phyloP scores from a whole-genome alignment of 148 eudicot species.

The Nyssa sinensis region DNA sequence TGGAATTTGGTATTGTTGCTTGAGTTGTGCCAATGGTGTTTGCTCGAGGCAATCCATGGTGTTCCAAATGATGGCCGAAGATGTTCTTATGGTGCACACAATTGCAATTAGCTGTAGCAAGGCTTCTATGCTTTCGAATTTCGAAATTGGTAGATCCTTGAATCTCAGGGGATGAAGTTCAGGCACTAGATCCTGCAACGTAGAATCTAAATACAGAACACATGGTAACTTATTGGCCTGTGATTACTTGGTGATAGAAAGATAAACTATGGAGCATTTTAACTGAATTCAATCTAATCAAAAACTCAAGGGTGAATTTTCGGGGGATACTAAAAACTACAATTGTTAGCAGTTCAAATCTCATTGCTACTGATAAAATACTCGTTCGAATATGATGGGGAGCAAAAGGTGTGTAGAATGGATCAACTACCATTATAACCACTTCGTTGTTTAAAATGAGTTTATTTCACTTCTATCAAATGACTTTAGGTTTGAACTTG shows the following conservation, averaged over 20 bases:
- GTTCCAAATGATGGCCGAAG: constrained; percentile 26
- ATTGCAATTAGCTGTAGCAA: background rate
- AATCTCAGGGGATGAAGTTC: constrained; percentile 22
- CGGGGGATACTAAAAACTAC: too few relatives aligned
- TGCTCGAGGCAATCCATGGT: constrained; percentile 4
- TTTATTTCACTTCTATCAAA: too few relatives aligned
- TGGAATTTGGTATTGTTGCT: constrained; percentile 24
- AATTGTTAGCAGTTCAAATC: too few relatives aligned
- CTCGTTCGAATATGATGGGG: too few relatives aligned
- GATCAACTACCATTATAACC: too few relatives aligned
- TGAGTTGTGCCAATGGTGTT: constrained; percentile 16
- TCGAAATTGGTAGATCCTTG: constrained; percentile 30
- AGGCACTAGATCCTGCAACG: constrained; percentile 19
- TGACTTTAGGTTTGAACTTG: too few relatives aligned
- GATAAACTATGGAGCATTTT: too few relatives aligned
- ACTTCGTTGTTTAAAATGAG: too few relatives aligned
- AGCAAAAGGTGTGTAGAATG: too few relatives aligned
- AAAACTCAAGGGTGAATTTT: background rate
- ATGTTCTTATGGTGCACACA: background rate
- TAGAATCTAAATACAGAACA: constrained; percentile 18
- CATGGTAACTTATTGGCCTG: background rate
- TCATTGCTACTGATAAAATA: background rate
- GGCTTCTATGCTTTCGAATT: background rate
- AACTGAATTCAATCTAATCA: background rate
- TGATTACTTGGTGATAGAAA: too few relatives aligned